Evolutionary conservation across 441 rosid genomes (phyloP), one percentile per base, ranked within the genome.

Genomic region (Codiaeum variegatum): DNA sequence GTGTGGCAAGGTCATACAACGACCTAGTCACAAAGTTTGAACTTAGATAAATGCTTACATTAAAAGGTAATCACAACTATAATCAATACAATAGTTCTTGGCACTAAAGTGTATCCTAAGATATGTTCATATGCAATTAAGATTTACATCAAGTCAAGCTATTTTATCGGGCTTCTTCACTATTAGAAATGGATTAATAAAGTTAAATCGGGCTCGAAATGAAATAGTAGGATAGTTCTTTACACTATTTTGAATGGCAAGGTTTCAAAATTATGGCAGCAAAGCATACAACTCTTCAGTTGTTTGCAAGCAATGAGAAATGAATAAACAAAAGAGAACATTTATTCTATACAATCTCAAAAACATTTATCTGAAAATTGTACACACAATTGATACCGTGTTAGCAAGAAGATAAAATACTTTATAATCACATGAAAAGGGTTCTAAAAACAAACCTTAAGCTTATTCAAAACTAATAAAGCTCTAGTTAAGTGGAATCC

Each of bases 401-500:
- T 32, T 7, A 66, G 13, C 31, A 16, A 71, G 23, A 29, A 65
- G 42, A 32, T 62, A 28, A 66, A 64, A 64, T 24, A 44, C 9
- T 59, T 58, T 31, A 62, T 40, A 28, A 7, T 23, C 61, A n/a
- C 4, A 38, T 16, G 58, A 26, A 73, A 34, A 76, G 38, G 72
- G 29, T 72, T 75, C 46, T 29, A 40, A 38, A 75, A 77, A 71
- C 54, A 56, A 81, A 94, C 98, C 97, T 88, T 86, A 73, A 90
- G 87, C 77, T 88, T 90, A 85, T 91, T 88, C 67, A 94, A 80
- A 79, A 83, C 82, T 3, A 79, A 77, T 51, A 90, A 65, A 71
- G 97, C 90, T 83, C 96, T 84, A 84, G 84, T 84, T 94, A 97
- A 65, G 91, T 74, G 49, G 91, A 80, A 84, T 94, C 97, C 76